phyloP scores from a whole-genome alignment of 2,329 filamentous ascomycete species.

The Dactylella cylindrospora region DNA sequence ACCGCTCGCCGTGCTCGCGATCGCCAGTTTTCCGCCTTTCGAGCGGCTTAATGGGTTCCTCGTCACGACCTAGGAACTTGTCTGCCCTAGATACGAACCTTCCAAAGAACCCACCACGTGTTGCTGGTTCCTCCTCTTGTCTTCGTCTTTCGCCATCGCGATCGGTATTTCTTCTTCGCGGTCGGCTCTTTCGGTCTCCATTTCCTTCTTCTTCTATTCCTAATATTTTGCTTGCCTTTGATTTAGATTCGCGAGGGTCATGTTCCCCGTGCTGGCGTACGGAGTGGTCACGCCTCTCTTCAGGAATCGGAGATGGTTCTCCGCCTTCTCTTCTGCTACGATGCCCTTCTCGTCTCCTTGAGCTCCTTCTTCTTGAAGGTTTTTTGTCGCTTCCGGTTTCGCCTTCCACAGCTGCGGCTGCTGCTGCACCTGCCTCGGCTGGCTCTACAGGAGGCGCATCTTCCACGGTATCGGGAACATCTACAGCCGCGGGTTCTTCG shows the following conservation, averaged over 20 bases:
- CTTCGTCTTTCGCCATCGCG: constrained; percentile 19
- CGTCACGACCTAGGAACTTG: constrained; percentile 25
- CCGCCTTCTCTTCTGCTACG: constrained; percentile 30
- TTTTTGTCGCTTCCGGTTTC: constrained; percentile 10
- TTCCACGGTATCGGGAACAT: constrained; percentile 22
- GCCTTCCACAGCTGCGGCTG: constrained; percentile 2
- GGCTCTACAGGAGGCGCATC: constrained; percentile 5
- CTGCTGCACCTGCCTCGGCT: background rate
- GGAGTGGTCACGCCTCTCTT: constrained; percentile 23
- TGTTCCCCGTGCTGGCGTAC: constrained; percentile 20
- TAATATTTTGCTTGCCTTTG: constrained; percentile 32
- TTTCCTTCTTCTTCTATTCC: constrained; percentile 30
- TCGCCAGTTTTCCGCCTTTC: constrained; percentile 33
- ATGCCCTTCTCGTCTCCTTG: constrained; percentile 27
- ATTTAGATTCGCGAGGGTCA: constrained; percentile 24
- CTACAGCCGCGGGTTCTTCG: constrained; percentile 7
- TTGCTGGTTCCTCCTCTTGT: constrained; percentile 17
- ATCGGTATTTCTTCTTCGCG: constrained; percentile 20
- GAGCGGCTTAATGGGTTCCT: constrained; percentile 22
- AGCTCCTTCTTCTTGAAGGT: constrained; percentile 23
- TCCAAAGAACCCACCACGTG: constrained; percentile 27
- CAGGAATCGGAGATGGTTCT: constrained; percentile 34
- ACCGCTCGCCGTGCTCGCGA: constrained; percentile 19
- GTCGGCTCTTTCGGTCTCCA: constrained; percentile 20
- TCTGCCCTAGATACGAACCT: constrained; percentile 16